phyloP scores from a whole-genome alignment of 306 rosid genomes.

The Trichosanthes truncata region DNA sequence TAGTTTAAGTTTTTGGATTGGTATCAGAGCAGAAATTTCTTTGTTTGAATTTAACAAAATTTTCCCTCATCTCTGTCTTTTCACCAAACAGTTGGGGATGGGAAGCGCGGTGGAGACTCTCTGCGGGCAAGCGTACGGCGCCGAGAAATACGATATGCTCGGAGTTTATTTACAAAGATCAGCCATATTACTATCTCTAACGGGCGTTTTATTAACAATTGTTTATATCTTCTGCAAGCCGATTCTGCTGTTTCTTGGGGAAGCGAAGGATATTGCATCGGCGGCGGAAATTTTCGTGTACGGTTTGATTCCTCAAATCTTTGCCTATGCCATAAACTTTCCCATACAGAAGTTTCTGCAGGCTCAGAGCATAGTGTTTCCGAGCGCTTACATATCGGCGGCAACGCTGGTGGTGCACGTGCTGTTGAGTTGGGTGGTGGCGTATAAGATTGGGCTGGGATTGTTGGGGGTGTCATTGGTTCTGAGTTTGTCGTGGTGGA shows the following conservation, averaged over 20 bases:
- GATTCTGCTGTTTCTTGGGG: conserved; percentile 33
- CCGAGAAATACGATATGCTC: conserved; percentile 44
- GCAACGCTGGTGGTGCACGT: conserved; percentile 36
- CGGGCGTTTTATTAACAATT: conserved; percentile 33
- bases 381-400: conserved; percentile 49
- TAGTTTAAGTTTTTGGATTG: too few species aligned
- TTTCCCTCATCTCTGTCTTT: background rate
- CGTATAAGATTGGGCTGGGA: conserved; percentile 38
- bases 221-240: conserved; percentile 36
- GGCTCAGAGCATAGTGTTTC: conserved; percentile 56
- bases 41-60: too few species aligned
- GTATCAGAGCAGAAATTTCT: too few species aligned
- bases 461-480: conserved; percentile 45
- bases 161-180: conserved; percentile 66
- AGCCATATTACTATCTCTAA: conserved; percentile 27
- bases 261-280: conserved; percentile 25
- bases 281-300: conserved; percentile 46
- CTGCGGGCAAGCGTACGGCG: conserved; percentile 77
- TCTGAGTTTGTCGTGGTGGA: conserved; percentile 74
- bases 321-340: conserved; percentile 61
- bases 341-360: conserved; percentile 78
- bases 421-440: conserved; percentile 39
- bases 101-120: conserved; percentile 83
- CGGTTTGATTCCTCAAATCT: conserved; percentile 71
- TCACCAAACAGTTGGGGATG: conserved; percentile 52